These are phyloP conservation scores for Populus hybrid DNA, from an alignment of 441 rosid genomes.

Conservation along the genomic window DNA sequence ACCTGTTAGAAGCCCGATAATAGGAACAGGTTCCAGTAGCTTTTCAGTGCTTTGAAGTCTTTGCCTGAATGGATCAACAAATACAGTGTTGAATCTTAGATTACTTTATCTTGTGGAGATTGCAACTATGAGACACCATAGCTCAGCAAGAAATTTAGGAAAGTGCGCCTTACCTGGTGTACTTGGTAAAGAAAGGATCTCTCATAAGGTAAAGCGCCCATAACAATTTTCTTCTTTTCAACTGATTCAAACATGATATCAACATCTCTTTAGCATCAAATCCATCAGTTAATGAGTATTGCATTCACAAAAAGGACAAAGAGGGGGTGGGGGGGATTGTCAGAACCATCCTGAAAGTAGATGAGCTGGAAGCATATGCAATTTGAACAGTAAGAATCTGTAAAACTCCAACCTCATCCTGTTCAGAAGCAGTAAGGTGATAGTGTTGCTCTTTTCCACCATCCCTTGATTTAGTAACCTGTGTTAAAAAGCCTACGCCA, in stretches of 20 bases:
- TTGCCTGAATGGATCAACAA: constrained; percentile 47
- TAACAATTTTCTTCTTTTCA: constrained; percentile 72
- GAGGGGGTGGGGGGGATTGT: not conserved
- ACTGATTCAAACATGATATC: constrained; percentile 39
- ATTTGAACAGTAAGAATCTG: constrained; percentile 5
- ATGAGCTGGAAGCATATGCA: constrained; percentile 18
- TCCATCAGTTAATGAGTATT: not conserved
- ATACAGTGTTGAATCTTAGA: constrained; percentile 1
- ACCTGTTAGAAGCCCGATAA: constrained; percentile 80
- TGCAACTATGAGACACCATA: not conserved
- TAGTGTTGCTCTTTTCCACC: constrained; percentile 6
- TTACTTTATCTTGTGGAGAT: constrained; percentile 1
- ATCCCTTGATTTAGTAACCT: constrained; percentile 29
- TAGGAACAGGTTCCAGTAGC: constrained; percentile 69
- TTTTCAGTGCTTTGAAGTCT: constrained; percentile 71
- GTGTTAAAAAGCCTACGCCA: constrained; percentile 57
- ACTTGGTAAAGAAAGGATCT: constrained; percentile 90
- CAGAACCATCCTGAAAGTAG: not conserved
- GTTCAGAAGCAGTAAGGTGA: constrained; percentile 51
- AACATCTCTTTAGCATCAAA: constrained; percentile 15
- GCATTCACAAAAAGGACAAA: not conserved
- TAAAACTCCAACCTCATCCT: constrained; percentile 61
- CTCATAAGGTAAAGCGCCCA: constrained; percentile 97
- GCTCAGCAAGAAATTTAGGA: not conserved
- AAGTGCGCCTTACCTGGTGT: constrained; percentile 49